Percentiles rank a stretch among this genome's conserved stretches.
These are phyloP conservation scores for Glebionis coronaria DNA, from an alignment of 129 eudicot species.

Conservation along the genomic window DNA sequence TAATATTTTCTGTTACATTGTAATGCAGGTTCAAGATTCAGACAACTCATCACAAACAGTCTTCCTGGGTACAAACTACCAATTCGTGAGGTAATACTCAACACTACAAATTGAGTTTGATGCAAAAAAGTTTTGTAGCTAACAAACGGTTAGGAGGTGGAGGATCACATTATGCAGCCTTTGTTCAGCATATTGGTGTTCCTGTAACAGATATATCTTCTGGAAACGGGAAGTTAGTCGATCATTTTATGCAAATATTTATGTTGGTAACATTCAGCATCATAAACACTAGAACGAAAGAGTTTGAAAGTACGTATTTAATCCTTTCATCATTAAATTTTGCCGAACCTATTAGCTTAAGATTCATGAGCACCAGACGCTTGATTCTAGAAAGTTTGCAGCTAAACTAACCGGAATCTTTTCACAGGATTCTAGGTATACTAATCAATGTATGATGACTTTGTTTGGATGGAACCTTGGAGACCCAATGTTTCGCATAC, in stretches of 20 bases:
- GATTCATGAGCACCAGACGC: no score
- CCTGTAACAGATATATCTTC: constrained; percentile 70
- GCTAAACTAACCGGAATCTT: constrained; percentile 6
- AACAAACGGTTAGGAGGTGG: constrained; percentile 69
- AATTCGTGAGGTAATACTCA: constrained; percentile 38
- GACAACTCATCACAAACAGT: constrained; percentile 82
- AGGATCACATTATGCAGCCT: constrained; percentile 81
- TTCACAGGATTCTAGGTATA: constrained; percentile 84
- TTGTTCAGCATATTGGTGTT: constrained; percentile 82
- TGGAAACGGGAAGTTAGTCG: constrained; percentile 46
- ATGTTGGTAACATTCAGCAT: no score
- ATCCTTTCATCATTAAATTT: no score
- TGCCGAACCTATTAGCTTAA: no score
- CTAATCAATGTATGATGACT: constrained; percentile 91
- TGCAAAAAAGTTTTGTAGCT: neutral
- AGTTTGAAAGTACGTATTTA: no score
- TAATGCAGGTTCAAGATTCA: constrained; percentile 74
- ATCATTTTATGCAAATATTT: neutral
- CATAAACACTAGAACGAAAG: no score
- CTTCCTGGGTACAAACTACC: constrained; percentile 53
- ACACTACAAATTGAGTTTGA: constrained; percentile 1
- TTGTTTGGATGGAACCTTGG: constrained; percentile 84
- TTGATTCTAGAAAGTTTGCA: no score
- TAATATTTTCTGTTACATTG: no score
- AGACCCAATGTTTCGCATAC: constrained; percentile 82